A percentile compares a stretch with the other conserved stretches of the same genome.
phyloP scores from a whole-genome alignment of 2,329 filamentous ascomycete species.

The Talaromyces verruculosus region DNA sequence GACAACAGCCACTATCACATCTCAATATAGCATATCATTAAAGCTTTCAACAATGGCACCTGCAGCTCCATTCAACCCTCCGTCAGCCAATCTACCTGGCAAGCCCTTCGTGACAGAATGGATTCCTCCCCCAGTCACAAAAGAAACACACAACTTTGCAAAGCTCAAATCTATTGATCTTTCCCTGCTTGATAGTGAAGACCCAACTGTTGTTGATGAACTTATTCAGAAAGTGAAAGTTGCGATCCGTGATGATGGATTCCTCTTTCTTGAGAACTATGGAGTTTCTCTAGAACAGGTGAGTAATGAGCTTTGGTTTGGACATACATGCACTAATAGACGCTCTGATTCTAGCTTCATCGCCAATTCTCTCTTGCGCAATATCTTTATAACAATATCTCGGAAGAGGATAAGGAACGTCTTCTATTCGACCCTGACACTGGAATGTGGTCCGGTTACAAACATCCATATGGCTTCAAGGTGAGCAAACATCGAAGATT shows the following conservation, averaged over 20 bases:
- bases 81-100: conserved; percentile 36
- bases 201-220: conserved; percentile 44
- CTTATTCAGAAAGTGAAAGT: conserved; percentile 47
- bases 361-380: conserved; percentile 54
- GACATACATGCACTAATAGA: neutral
- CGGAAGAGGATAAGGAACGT: conserved; percentile 50
- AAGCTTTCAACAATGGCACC: neutral
- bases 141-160: conserved; percentile 47
- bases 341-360: conserved; percentile 36
- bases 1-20: neutral
- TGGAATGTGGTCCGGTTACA: conserved; percentile 54
- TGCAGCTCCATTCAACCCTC: conserved; percentile 45
- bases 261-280: conserved; percentile 53
- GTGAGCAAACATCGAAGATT: conserved; percentile 37
- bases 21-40: neutral
- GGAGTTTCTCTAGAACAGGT: conserved; percentile 49
- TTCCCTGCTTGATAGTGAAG: conserved; percentile 46
- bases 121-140: conserved; percentile 48
- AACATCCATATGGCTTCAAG: conserved; percentile 43
- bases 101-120: conserved; percentile 48
- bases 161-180: conserved; percentile 47
- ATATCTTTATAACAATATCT: conserved; percentile 53
- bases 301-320: neutral
- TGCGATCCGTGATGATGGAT: conserved; percentile 48
- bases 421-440: conserved; percentile 51